phyloP scores from a whole-genome alignment of 345 rosid species.

The Geranium rotundifolium region DNA sequence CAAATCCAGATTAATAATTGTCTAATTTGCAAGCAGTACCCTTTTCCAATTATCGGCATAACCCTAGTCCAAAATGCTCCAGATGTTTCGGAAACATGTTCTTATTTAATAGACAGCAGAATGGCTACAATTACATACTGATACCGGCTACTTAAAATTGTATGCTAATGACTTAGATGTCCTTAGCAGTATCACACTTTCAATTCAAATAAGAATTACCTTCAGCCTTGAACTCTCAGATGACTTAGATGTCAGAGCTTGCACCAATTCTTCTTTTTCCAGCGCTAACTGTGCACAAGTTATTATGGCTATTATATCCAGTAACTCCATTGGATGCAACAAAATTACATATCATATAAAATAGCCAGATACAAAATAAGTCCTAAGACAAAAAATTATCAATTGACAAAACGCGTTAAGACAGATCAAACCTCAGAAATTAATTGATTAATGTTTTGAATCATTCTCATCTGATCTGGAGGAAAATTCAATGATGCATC shows the following conservation, averaged over 20 bases:
- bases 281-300: slow-evolving; percentile 47
- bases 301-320: not conserved
- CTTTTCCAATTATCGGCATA: too few relatives aligned
- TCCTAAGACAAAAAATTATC: not conserved
- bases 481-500: slow-evolving; percentile 54
- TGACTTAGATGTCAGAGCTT: slow-evolving; percentile 60
- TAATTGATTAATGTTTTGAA: slow-evolving; percentile 55
- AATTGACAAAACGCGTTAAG: not conserved
- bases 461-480: slow-evolving; percentile 64
- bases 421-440: slow-evolving; percentile 57
- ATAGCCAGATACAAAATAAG: not conserved
- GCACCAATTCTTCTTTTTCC: slow-evolving; percentile 80
- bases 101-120: too few relatives aligned
- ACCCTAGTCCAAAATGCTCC: too few relatives aligned
- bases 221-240: slow-evolving; percentile 60
- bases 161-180: not conserved
- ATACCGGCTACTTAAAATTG: too few relatives aligned
- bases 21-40: too few relatives aligned
- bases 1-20: too few relatives aligned
- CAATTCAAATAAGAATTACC: slow-evolving; percentile 31
- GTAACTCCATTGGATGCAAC: not conserved
- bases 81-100: too few relatives aligned
- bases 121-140: too few relatives aligned
- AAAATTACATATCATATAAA: not conserved
- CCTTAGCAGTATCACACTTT: not conserved